Base-by-base conservation (phyloP, 1,284 basidiomycete genomes). In the Binderoboletus segoi region DNA sequence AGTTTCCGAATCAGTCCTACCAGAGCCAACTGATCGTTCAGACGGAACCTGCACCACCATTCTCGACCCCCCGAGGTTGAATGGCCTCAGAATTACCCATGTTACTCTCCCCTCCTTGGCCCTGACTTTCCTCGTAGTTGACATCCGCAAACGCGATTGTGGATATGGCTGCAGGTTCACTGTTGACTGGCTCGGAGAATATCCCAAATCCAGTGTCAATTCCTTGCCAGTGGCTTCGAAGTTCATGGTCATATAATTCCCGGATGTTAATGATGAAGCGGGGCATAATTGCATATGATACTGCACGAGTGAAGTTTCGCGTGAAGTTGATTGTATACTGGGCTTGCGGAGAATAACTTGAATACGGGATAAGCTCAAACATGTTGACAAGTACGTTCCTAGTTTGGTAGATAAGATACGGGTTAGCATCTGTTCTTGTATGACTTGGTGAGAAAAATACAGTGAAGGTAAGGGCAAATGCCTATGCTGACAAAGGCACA, bases 231-330 rank as follows among this genome's bases (percentile, higher is more conserved):
- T 24, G 32, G 18, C 44, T n/a, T 6, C 16, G 42, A 20, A 50
- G 4, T 16, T 63, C 43, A 26, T 32, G 38, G 12, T 50, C 53
- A 18, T 63, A 61, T 37, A 53, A 16, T 26, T 61, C 53, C 33
- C 60, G 53, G 38, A 62, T 40, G 45, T 33, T 53, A 4, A 60
- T 62, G 33, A 60, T 49, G 59, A 61, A 59, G 13, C 60, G 51
- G 12, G 60, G 60, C 45, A 62, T 43, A 40, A 63, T 37, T 6
- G 62, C 40, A 18, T 40, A 57, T 12, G 57, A 58, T 18, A 38
- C 24, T 2, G 59, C 43, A 45, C 38, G 58, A 37, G 13, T 35
- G 13, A 35, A 15, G 13, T 35, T 12, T 12, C 13, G 13, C 7
- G 33, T 12, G 3, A 54, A n/a, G 44, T 10, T 43, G 11, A n/a